Evolutionary conservation across 805 yeast species (phyloP).

Genomic region (Cyberlindnera galapagoensis): DNA sequence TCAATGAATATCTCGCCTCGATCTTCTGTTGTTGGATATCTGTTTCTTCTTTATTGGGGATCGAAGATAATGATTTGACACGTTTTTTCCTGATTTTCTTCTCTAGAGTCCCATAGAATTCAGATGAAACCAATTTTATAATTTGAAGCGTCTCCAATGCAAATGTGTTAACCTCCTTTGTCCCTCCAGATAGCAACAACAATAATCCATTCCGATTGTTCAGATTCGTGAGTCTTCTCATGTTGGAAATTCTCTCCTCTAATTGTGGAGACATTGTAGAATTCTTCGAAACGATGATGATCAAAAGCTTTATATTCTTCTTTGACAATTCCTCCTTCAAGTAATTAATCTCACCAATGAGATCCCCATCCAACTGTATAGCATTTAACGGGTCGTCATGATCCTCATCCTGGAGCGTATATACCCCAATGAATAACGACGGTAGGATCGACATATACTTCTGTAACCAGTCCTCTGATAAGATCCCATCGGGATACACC

Average conservation of each 20-base stretch:
- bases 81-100: constrained; percentile 35
- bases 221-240: constrained; percentile 38
- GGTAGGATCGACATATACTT: constrained; percentile 47
- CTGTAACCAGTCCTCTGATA: constrained; percentile 46
- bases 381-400: constrained; percentile 13
- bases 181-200: constrained; percentile 31
- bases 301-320: constrained; percentile 29
- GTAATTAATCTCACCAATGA: constrained; percentile 32
- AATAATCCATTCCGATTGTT: constrained; percentile 39
- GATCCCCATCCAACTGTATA: constrained; percentile 25
- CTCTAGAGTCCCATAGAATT: constrained; percentile 36
- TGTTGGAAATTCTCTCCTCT: constrained; percentile 27
- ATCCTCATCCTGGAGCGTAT: constrained; percentile 32
- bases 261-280: constrained; percentile 27
- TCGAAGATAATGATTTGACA: constrained; percentile 17
- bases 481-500: constrained; percentile 26
- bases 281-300: constrained; percentile 28
- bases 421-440: constrained; percentile 37
- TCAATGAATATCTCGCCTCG: constrained; percentile 42
- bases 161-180: constrained; percentile 34
- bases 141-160: constrained; percentile 33
- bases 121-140: constrained; percentile 34
- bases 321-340: constrained; percentile 27
- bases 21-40: constrained; percentile 5
- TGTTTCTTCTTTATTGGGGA: constrained; percentile 2